Evolutionary conservation across 176 grass and related monocot genomes (phyloP).

Genomic region (Aegilops tauschii): DNA sequence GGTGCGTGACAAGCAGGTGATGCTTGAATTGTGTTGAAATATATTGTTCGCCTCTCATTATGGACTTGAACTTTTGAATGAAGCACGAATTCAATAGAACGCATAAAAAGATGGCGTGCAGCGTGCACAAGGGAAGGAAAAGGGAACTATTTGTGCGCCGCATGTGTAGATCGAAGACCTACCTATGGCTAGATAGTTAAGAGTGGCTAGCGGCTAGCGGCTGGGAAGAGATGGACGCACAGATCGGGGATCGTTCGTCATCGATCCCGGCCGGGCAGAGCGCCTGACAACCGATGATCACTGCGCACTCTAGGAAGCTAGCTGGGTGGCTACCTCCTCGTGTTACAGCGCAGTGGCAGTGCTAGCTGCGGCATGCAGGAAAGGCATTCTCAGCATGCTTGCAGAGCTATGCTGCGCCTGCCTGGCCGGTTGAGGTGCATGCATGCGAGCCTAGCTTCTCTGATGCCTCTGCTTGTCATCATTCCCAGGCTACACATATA

Average conservation of each 20-base stretch:
- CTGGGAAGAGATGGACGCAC: not conserved
- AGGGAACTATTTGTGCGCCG: not conserved
- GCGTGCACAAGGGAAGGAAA: not conserved
- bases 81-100: no score
- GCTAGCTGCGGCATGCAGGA: not conserved
- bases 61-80: no score
- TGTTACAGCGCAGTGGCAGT: not conserved
- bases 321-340: not conserved
- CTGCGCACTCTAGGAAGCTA: not conserved
- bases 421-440: not conserved
- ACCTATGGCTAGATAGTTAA: not conserved
- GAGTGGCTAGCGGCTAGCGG: not conserved
- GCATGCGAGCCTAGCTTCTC: not conserved
- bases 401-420: not conserved
- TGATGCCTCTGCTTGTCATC: not conserved
- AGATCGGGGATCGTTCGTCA: not conserved
- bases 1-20: not conserved
- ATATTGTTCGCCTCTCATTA: no score
- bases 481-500: not conserved
- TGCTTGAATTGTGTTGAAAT: no score
- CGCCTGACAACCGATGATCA: not conserved
- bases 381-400: conserved; percentile 4
- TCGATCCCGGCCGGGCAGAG: not conserved
- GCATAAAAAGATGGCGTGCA: not conserved
- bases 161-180: not conserved